phyloP scores from a whole-genome alignment of 2,329 filamentous ascomycete species.

The Pseudogymnoascus sp. region DNA sequence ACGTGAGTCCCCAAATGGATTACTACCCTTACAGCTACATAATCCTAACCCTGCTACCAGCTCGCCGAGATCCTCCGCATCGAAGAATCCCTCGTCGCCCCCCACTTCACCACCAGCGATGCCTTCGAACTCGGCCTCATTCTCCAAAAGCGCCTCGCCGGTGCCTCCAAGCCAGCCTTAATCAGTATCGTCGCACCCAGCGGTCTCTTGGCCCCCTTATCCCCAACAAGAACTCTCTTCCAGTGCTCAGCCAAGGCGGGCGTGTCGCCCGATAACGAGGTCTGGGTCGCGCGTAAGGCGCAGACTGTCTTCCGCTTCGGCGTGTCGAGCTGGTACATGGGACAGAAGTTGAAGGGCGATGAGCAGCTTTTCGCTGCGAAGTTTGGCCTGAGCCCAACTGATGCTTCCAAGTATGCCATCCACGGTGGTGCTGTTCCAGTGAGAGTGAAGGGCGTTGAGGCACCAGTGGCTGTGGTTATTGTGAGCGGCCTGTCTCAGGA shows the following conservation, averaged over 20 bases:
- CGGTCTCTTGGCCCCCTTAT: not conserved
- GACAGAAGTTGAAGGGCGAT: slow-evolving; percentile 57
- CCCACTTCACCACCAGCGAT: slow-evolving; percentile 53
- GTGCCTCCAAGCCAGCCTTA: slow-evolving; percentile 47
- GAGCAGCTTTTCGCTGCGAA: slow-evolving; percentile 58
- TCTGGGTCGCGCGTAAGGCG: slow-evolving; percentile 64
- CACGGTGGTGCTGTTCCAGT: slow-evolving; percentile 73
- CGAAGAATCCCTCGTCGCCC: slow-evolving; percentile 26
- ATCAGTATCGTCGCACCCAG: slow-evolving; percentile 52
- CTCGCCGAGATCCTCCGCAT: slow-evolving; percentile 27
- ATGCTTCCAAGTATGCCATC: slow-evolving; percentile 60
- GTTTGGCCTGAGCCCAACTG: slow-evolving; percentile 52
- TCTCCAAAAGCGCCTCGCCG: slow-evolving; percentile 55
- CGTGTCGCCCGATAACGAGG: slow-evolving; percentile 63
- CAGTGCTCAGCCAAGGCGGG: slow-evolving; percentile 61
- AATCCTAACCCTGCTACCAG: slow-evolving; percentile 15
- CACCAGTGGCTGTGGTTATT: slow-evolving; percentile 66
- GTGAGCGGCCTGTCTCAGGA: slow-evolving; percentile 70
- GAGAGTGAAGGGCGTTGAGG: slow-evolving; percentile 65
- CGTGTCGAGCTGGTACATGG: slow-evolving; percentile 62
- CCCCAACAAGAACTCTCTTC: slow-evolving; percentile 56
- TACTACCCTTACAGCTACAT: not conserved
- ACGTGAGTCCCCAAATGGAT: not conserved
- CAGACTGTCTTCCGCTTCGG: slow-evolving; percentile 67
- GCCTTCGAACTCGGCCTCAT: slow-evolving; percentile 60